These are phyloP conservation scores for Penicillium coffeae DNA, from an alignment of 495 filamentous ascomycete species.

Conservation along the genomic window DNA sequence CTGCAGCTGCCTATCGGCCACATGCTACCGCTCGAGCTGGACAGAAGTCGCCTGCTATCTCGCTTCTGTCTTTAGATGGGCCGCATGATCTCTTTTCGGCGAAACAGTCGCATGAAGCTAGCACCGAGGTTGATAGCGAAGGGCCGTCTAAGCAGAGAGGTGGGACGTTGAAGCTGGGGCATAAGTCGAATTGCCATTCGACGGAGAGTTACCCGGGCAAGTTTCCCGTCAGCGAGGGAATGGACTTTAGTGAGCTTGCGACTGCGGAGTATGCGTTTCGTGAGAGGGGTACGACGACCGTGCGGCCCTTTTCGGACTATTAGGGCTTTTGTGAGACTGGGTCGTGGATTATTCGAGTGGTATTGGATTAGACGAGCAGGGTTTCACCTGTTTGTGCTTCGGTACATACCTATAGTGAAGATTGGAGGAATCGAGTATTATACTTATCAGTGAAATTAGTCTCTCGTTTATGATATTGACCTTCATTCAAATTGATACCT, in stretches of 20 bases:
- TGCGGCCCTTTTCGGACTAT: constrained; percentile 36
- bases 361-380: too few relatives aligned
- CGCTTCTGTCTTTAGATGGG: constrained; percentile 2
- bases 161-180: constrained; percentile 6
- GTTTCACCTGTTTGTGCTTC: too few relatives aligned
- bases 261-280: constrained; percentile 22
- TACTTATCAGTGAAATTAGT: too few relatives aligned
- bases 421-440: too few relatives aligned
- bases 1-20: not conserved
- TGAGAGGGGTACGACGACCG: constrained; percentile 26
- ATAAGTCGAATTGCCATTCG: constrained; percentile 18
- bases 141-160: not conserved
- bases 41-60: constrained; percentile 1
- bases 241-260: constrained; percentile 26
- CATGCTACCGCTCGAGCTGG: not conserved
- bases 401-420: too few relatives aligned
- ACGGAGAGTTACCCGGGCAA: constrained; percentile 34
- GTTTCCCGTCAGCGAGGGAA: constrained; percentile 33
- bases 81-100: not conserved
- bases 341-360: not conserved
- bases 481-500: too few relatives aligned
- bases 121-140: not conserved
- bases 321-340: constrained; percentile 4
- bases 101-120: not conserved
- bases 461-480: too few relatives aligned